Percentiles rank a stretch among this genome's conserved stretches.
phyloP scores from a whole-genome alignment of 2,329 filamentous ascomycete genomes.

The Cladosporium sp. region DNA sequence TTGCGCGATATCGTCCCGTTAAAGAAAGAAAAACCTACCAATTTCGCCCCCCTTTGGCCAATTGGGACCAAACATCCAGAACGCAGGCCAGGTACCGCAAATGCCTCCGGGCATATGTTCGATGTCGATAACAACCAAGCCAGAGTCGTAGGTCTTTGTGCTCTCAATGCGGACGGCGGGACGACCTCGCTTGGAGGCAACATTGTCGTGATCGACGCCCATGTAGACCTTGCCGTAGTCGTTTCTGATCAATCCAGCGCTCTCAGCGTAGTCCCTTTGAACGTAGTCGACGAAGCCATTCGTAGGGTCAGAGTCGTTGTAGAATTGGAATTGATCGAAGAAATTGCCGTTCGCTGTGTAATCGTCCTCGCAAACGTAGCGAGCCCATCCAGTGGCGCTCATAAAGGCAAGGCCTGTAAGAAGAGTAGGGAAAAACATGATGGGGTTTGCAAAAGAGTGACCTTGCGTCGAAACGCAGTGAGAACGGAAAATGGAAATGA shows the following conservation, averaged over 20 bases:
- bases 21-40: background rate
- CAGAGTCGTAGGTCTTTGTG: constrained; percentile 58
- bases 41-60: constrained; percentile 36
- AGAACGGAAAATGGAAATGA: constrained; percentile 13
- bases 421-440: constrained; percentile 21
- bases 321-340: constrained; percentile 51
- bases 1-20: too few relatives aligned
- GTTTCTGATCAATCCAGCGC: constrained; percentile 21
- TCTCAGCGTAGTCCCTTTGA: constrained; percentile 49
- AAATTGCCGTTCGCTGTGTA: constrained; percentile 42
- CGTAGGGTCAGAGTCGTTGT: constrained; percentile 60
- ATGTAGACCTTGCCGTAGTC: constrained; percentile 26
- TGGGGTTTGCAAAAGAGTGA: constrained; percentile 15
- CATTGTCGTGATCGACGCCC: constrained; percentile 33
- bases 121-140: constrained; percentile 67
- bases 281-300: constrained; percentile 70
- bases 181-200: constrained; percentile 52
- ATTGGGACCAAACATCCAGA: constrained; percentile 31
- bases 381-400: constrained; percentile 25
- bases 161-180: constrained; percentile 66
- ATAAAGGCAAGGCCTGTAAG: constrained; percentile 18
- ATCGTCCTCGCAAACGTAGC: constrained; percentile 41
- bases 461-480: constrained; percentile 16
- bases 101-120: constrained; percentile 66
- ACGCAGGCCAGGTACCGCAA: constrained; percentile 61